Conservation (phyloP, 805 yeast species). For the Jamesozyma piceae region DNA sequence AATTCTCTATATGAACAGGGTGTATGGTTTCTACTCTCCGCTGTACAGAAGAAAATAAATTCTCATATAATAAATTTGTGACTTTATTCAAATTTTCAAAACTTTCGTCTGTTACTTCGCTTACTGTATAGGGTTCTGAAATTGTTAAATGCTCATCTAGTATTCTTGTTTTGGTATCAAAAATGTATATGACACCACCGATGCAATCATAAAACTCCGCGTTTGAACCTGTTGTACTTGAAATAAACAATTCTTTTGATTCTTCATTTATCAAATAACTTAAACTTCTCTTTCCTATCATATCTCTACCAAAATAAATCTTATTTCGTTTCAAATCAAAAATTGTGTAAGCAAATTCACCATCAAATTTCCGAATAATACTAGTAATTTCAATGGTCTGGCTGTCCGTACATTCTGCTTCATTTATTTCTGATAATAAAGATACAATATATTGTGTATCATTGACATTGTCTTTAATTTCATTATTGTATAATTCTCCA, state of each 20-base stretch:
- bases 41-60: constrained; percentile 34
- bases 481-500: constrained; percentile 75
- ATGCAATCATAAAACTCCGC: constrained; percentile 43
- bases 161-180: constrained; percentile 22
- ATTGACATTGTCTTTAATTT: constrained; percentile 43
- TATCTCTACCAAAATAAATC: constrained; percentile 76
- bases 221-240: constrained; percentile 33
- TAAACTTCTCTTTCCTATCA: constrained; percentile 72
- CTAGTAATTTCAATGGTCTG: constrained; percentile 29
- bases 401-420: constrained; percentile 21
- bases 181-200: constrained; percentile 42
- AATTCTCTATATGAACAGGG: constrained; percentile 39
- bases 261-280: constrained; percentile 32
- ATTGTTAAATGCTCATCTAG: constrained; percentile 17
- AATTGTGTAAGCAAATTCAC: constrained; percentile 71
- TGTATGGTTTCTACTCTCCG: constrained; percentile 51
- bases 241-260: constrained; percentile 34
- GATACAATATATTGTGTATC: constrained; percentile 53
- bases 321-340: constrained; percentile 34
- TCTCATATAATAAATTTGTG: constrained; percentile 17
- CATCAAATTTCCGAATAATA: constrained; percentile 43
- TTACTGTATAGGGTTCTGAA: constrained; percentile 15
- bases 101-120: constrained; percentile 14
- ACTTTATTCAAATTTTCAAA: constrained; percentile 6
- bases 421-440: constrained; percentile 23